Percentiles rank a stretch among this genome's conserved stretches.
Evolutionary conservation across 2,329 filamentous ascomycete genomes (phyloP).

Genomic region (Davidsoniella eucalypti): DNA sequence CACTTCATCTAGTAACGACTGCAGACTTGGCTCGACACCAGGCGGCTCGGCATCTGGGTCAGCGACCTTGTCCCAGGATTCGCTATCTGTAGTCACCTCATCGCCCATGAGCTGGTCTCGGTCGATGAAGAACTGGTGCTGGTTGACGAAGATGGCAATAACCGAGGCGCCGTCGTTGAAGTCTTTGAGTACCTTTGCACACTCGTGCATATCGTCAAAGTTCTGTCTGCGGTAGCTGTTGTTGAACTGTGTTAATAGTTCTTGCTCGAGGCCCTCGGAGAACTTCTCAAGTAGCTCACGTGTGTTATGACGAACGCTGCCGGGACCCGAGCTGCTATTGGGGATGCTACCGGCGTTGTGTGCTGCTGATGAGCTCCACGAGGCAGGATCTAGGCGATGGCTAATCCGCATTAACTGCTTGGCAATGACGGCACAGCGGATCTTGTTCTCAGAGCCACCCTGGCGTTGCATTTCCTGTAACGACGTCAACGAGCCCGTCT

Average conservation of each 20-base stretch:
- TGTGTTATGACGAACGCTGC: conserved; percentile 42
- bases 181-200: conserved; percentile 80
- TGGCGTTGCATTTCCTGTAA: conserved; percentile 77
- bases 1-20: conserved; percentile 86
- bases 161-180: conserved; percentile 94
- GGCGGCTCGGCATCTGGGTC: conserved; percentile 89
- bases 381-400: conserved; percentile 66
- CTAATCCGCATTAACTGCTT: conserved; percentile 89
- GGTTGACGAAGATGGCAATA: conserved; percentile 91
- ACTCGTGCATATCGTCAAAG: conserved; percentile 96
- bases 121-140: conserved; percentile 98
- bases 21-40: conserved; percentile 77
- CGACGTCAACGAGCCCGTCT: conserved; percentile 71
- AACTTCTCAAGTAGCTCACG: conserved; percentile 93
- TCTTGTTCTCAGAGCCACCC: conserved; percentile 77
- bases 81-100: conserved; percentile 57
- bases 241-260: conserved; percentile 90
- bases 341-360: conserved; percentile 28
- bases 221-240: conserved; percentile 90
- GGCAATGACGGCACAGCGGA: conserved; percentile 84
- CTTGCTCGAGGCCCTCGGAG: conserved; percentile 86
- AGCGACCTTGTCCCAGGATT: conserved; percentile 79
- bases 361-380: conserved; percentile 54
- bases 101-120: conserved; percentile 80
- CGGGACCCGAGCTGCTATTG: conserved; percentile 27